Evolutionary conservation across 1,284 basidiomycete species (phyloP).

Genomic region (Apiotrichum akiyoshidainum): DNA sequence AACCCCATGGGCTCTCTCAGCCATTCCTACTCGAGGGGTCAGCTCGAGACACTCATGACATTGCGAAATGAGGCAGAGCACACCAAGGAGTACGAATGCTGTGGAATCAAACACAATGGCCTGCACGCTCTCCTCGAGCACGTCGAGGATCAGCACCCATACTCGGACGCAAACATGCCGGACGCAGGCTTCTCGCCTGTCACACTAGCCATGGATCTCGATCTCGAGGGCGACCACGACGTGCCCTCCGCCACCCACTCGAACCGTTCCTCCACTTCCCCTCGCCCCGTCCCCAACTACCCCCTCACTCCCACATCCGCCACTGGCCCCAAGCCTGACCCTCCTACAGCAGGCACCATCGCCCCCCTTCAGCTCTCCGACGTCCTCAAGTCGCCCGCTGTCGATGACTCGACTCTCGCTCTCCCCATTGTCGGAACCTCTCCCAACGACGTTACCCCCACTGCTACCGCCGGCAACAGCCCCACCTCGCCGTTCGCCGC

Average conservation of each 20-base stretch:
- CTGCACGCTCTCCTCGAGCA: constrained; percentile 47
- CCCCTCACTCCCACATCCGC: constrained; percentile 30
- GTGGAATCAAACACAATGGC: constrained; percentile 34
- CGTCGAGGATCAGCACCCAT: constrained; percentile 47
- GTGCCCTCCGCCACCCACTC: constrained; percentile 28
- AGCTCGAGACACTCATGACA: constrained; percentile 40
- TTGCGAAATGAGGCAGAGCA: constrained; percentile 39
- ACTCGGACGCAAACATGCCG: constrained; percentile 31
- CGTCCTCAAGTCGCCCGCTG: constrained; percentile 42
- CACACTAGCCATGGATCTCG: constrained; percentile 45
- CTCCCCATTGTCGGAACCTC: constrained; percentile 3
- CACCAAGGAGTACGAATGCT: constrained; percentile 45
- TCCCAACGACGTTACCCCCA: constrained; percentile 27
- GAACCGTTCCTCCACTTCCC: constrained; percentile 34
- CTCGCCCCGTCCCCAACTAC: constrained; percentile 34
- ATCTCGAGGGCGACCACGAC: constrained; percentile 27
- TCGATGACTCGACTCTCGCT: constrained; percentile 14
- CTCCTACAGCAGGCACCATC: constrained; percentile 10
- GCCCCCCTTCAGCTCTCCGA: constrained; percentile 44
- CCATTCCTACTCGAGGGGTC: constrained; percentile 38
- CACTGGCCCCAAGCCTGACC: constrained; percentile 8
- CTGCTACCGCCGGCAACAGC: constrained; percentile 31
- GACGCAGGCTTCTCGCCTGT: constrained; percentile 39
- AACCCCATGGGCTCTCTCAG: constrained; percentile 23
- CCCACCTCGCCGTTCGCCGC: constrained; percentile 36